Conservation (phyloP, 2,329 filamentous ascomycete species). For the Aspergillus sp. region DNA sequence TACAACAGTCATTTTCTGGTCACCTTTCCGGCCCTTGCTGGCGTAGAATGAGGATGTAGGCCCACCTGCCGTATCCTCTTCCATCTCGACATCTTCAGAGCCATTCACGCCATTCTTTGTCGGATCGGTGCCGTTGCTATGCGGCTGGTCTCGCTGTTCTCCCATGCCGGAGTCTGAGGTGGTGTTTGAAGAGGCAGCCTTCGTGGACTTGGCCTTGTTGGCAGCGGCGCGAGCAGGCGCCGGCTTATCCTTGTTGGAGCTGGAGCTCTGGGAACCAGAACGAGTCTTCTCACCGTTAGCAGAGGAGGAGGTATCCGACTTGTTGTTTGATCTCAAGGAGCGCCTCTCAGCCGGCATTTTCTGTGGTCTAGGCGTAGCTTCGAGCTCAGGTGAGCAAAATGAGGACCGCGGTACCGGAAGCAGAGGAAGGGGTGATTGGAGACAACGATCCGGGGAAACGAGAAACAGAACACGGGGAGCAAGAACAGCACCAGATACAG, state of each 20-base stretch:
- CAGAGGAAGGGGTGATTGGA: constrained; percentile 33
- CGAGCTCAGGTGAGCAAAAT: constrained; percentile 35
- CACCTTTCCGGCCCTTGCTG: constrained; percentile 70
- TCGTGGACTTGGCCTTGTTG: constrained; percentile 47
- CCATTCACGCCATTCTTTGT: constrained; percentile 69
- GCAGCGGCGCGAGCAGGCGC: constrained; percentile 48
- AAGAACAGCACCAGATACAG: constrained; percentile 19
- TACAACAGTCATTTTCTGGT: constrained; percentile 80
- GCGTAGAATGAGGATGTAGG: constrained; percentile 59
- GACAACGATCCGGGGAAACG: constrained; percentile 22
- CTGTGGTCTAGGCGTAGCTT: constrained; percentile 30
- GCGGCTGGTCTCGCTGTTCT: constrained; percentile 71
- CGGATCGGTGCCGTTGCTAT: constrained; percentile 69
- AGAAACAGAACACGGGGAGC: constrained; percentile 16
- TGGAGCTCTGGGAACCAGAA: constrained; percentile 49
- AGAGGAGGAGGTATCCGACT: constrained; percentile 51
- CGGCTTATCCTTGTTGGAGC: constrained; percentile 51
- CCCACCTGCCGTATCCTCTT: constrained; percentile 62
- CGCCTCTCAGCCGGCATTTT: constrained; percentile 54
- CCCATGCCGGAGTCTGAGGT: constrained; percentile 59
- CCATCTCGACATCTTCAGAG: constrained; percentile 73
- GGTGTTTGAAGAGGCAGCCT: constrained; percentile 41
- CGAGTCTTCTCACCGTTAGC: constrained; percentile 53
- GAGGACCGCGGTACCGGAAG: constrained; percentile 33
- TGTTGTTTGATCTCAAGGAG: constrained; percentile 52